Evolutionary conservation across 805 yeast species (phyloP), one percentile per base, ranked within the genome.

Genomic region (Alloascoidea africana): DNA sequence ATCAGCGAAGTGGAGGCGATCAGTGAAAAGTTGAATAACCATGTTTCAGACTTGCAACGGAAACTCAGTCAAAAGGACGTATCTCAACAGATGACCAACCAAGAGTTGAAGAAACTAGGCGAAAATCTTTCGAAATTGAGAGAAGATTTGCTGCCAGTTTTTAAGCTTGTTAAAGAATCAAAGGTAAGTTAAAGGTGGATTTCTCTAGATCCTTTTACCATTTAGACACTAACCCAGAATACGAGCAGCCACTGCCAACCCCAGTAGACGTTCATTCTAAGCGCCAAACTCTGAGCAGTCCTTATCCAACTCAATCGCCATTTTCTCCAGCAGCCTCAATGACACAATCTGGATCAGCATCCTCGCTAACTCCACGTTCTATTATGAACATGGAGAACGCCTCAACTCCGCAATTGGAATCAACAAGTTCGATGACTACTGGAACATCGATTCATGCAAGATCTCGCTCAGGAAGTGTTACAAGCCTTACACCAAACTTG

Each of bases 71-170:
- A 8, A 23, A 23, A 23, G n/a, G 30, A 23, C n/a, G n/a, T 8
- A 23, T 8, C 8, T 23, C 30, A 8, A 8, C 8, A 8, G 13
- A 8, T 23, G n/a, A 23, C 30, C 8, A 23, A 23, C 37, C 40
- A 41, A 15, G 63, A 58, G 41, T 45, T 58, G 39, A 61, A 60
- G 41, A 58, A 55, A 41, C 60, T 79, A 36, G 58, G 59, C 37
- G 82, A 75, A 16, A 68, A 66, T 47, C 69, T 75, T 49, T 55
- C 60, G 34, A 63, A 70, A 46, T 60, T 80, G 44, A 63, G 78
- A 37, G 73, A 76, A 34, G 87, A 79, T 43, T 55, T 79, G 46
- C 57, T 74, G 33, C 87, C 86, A 1, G 64, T 77, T 4, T 63
- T 76, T 39, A 65, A 77, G 40, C 59, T 70, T 36, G 60, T 70